Conservation (phyloP, 2,329 filamentous ascomycete species). For the Trichoderma pleuroti region DNA sequence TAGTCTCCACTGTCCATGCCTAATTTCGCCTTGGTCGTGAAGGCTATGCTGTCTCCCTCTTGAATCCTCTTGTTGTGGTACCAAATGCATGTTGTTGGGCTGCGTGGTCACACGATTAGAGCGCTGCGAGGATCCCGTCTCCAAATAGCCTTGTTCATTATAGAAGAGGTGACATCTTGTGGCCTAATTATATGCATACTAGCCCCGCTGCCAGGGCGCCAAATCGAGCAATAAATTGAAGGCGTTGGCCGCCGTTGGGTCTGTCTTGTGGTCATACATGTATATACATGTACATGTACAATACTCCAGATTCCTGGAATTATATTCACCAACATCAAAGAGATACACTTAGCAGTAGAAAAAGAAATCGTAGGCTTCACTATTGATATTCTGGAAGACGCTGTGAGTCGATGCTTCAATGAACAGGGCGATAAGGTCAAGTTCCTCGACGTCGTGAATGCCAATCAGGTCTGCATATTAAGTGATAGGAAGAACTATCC, state of each 20-base stretch:
- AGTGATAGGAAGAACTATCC: background rate
- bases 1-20: background rate
- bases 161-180: accelerated
- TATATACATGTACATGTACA: background rate
- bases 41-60: background rate
- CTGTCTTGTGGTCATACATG: background rate
- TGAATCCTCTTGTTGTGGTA: background rate
- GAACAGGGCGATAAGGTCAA: background rate
- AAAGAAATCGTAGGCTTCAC: background rate
- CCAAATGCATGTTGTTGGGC: background rate
- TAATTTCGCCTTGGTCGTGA: background rate
- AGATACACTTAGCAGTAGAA: background rate
- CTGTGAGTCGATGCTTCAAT: background rate
- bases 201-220: background rate
- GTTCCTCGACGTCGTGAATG: background rate
- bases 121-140: too few species aligned
- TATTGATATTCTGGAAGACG: accelerated
- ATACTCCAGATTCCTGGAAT: background rate
- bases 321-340: background rate
- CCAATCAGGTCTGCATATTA: background rate
- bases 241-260: background rate
- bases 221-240: background rate
- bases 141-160: background rate
- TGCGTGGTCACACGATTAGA: too few species aligned
- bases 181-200: background rate